Conservation (phyloP, 495 filamentous ascomycete species). For the Aspergillus egyptiacus region DNA sequence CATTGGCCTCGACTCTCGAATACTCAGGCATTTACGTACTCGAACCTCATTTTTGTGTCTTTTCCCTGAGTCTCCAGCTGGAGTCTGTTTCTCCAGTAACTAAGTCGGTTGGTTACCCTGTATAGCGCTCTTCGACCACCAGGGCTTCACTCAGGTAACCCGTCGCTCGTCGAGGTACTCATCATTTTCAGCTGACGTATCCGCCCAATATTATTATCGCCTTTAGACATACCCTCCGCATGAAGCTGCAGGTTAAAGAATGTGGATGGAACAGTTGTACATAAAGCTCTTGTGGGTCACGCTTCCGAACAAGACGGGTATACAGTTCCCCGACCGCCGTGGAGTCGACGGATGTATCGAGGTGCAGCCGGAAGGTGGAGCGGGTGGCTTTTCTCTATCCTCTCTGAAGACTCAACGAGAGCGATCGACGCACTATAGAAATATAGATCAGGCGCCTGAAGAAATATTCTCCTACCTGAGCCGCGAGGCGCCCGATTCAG, state of each 20-base stretch:
- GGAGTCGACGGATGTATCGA: constrained; percentile 1
- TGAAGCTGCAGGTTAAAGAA: constrained; percentile 14
- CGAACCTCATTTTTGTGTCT: neutral
- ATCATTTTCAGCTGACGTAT: neutral
- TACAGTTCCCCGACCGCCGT: neutral
- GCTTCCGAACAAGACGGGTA: constrained; percentile 7
- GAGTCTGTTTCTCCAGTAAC: neutral
- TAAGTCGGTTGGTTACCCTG: neutral
- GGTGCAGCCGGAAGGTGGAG: constrained; percentile 2
- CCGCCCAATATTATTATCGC: neutral
- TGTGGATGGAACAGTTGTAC: constrained; percentile 9
- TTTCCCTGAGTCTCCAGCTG: neutral
- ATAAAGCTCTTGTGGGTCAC: constrained; percentile 1
- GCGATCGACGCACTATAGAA: constrained; percentile 1
- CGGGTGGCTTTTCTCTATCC: neutral
- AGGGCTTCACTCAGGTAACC: neutral
- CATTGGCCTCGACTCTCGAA: neutral
- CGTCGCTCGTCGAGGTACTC: neutral
- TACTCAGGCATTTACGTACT: neutral
- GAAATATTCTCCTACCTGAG: constrained; percentile 9
- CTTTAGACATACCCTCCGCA: neutral
- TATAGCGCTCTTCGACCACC: neutral
- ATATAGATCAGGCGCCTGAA: constrained; percentile 2
- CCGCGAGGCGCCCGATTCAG: too few species aligned
- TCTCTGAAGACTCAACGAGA: too few species aligned